Base-by-base conservation (phyloP, 768 basidiomycete species). In the Lentinula aciculospora region DNA sequence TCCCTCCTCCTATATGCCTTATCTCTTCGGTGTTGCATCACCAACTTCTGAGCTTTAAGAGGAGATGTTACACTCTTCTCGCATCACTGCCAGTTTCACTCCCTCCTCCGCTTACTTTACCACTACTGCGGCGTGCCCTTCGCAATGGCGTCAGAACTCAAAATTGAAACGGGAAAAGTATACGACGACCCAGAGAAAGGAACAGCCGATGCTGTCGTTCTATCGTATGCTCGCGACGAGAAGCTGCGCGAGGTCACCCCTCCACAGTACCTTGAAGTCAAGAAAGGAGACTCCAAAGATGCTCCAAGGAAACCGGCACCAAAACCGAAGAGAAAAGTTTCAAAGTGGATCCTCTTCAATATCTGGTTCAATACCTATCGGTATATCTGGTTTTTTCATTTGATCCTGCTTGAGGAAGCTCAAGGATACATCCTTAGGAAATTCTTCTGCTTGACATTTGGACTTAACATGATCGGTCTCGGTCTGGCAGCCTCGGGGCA, bases 351-450 rank as follows among this genome's bases (percentile, higher is more conserved):
- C 36, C 67, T 76, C 48, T 83, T 78, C 73, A 76, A 69, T 45
- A 68, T 88, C 39, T 89, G 87, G 86, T 89, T 84, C 71, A 86
- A 89, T 63, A 83, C 80, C 0, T 89, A 89, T 68, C 74, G 85
- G 86, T 85, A 60, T 19, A 74, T 56, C 2, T 10, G 12, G 13
- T 56, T 29, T 47, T 46, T 40, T 23, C 13, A 46, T 9, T 31
- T 25, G 21, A 9, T 29, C 4, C 32, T 17, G 36, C 19, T 54
- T 12, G 51, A 28, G 36, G 32, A 5, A n/a, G 23, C 23, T 58
- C 49, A 58, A 51, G 28, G 21, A 54, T 42, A 57, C 42, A 7
- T 44, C 46, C 46, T 9, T 53, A 87, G 86, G 60, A 87, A 87
- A 68, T 85, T 89, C 62, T 89, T 89, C 67, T 81, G 81, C 1